Evolutionary conservation across 768 basidiomycete species (phyloP), one percentile per base, ranked within the genome.

Genomic region (Cystobasidium ongulense): DNA sequence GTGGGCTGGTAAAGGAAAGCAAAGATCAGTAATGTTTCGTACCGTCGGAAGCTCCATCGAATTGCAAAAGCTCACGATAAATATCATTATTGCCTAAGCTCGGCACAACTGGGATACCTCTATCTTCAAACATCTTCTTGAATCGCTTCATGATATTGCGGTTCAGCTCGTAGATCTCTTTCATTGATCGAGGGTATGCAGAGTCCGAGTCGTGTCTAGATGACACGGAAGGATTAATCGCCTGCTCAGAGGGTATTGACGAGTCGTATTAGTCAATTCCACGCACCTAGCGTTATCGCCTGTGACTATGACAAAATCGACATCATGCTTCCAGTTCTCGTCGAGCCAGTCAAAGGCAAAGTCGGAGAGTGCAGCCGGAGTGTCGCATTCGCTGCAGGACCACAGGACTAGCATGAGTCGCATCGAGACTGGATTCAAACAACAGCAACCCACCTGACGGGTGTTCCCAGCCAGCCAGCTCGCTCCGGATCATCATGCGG

Each of bases 71-170:
- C 74, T 54, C 29, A 74, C 74, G 67, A 54, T 90, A 92, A 62
- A 94, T 85, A 83, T 94, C 92, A 81, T 94, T 94, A 81, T 94
- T 94, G 27, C 91, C 91, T 73, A 96, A 82, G 81, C 86, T 89
- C 1, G 91, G 90, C 29, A 94, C 85, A 25, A 93, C 87, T 18
- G 89, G 87, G 41, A 94, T 71, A 2, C 54, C 88, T 15, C 84
- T 85, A 62, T 82, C 85, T 13, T 84, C 81, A 78, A 96, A 94
- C n/a, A 88, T 82, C 23, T 87, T 82, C 76, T 86, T 81, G 89
- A 96, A 92, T 80, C 85, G 87, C 41, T 79, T 80, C 15, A 88
- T 86, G 61, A 92, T 83, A 46, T 80, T 79, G 21, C 86, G 83
- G 79, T 96, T 96, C 52, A 89, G 82, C 8, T 85, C 83, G 78